Evolutionary conservation across 352 stramenopile species (phyloP).

Genomic region (Phytophthora tentaculata): DNA sequence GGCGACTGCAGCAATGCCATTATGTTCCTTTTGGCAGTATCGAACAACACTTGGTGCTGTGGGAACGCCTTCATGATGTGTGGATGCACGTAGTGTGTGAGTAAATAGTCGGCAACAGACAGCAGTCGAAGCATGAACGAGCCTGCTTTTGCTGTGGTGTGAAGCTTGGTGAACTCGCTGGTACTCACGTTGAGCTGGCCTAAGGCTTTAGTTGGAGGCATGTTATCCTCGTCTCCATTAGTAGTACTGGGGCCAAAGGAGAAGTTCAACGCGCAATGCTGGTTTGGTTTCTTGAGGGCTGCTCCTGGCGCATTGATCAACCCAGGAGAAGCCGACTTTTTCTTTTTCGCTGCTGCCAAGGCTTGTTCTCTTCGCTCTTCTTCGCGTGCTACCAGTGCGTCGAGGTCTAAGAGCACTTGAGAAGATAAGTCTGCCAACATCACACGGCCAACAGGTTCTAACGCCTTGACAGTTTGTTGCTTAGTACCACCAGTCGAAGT

Average conservation of each 20-base stretch:
- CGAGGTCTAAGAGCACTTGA: conserved; percentile 63
- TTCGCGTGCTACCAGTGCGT: conserved; percentile 58
- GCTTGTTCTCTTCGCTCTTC: conserved; percentile 27
- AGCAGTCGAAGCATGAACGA: conserved; percentile 55
- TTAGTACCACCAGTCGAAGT: conserved; percentile 14
- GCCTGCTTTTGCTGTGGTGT: conserved; percentile 58
- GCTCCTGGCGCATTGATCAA: not conserved
- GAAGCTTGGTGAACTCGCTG: conserved; percentile 72
- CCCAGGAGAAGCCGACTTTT: not conserved
- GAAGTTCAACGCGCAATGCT: conserved; percentile 34
- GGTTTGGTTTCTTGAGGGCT: conserved; percentile 17
- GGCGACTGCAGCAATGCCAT: conserved; percentile 53
- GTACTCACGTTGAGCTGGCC: conserved; percentile 44
- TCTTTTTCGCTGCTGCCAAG: conserved; percentile 12
- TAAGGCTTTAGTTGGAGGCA: conserved; percentile 10
- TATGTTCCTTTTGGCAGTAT: conserved; percentile 45
- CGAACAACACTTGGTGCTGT: conserved; percentile 64
- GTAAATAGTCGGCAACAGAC: conserved; percentile 51
- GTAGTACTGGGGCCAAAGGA: conserved; percentile 24
- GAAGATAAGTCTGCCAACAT: conserved; percentile 60
- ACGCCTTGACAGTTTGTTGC: conserved; percentile 24
- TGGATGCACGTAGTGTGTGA: conserved; percentile 43
- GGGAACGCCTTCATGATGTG: conserved; percentile 57
- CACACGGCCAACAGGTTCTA: conserved; percentile 43
- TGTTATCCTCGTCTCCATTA: not conserved